Evolutionary conservation across 2,329 filamentous ascomycete genomes (phyloP), one percentile per base, ranked within the genome.

Genomic region (Claviceps sp.): DNA sequence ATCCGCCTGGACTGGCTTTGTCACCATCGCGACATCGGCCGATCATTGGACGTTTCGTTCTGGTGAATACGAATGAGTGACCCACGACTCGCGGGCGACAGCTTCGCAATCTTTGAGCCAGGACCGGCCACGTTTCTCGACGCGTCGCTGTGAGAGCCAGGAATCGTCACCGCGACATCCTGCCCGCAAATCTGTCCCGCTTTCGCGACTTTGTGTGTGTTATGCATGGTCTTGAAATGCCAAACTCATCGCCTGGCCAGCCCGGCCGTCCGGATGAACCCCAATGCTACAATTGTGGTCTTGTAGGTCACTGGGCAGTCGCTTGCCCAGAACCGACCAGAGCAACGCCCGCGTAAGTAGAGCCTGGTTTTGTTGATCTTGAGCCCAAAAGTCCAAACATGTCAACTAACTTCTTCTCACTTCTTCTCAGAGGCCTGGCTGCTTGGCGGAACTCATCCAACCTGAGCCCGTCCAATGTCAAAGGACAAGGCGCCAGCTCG

Each of bases 261-360:
- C 50, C 54, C 41, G 58, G 62, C 54, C 65, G 60, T 24, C 54
- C 65, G 30, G 65, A 68, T 46, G 66, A 70, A 53, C 59, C 67
- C 48, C 62, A 69, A 56, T 80, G 77, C 62, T 78, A 77, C 61
- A 79, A 78, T 59, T 80, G 77, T 57, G 74, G 75, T 50, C 61
- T 63, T 47, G 62, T 65, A 34, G 72, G 73, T 4, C 77, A 80
- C 59, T 78, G 74, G 67, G 66, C 73, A 13, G 64, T 77, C 50
- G 74, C 73, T 48, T 80, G 76, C 59, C 76, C 74, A 7, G 71
- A 77, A 54, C 70, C 72, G 22, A 74, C 72, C 24, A 65, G 73
- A 55, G 62, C 65, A 56, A 68, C 70, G 46, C 73, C 73, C 56
- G 72, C 70, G 76, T 79, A 70, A 73, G 76, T 72, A 18, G 8